phyloP scores from a whole-genome alignment of 2,329 filamentous ascomycete species.

The Arthrobotrys iridis region DNA sequence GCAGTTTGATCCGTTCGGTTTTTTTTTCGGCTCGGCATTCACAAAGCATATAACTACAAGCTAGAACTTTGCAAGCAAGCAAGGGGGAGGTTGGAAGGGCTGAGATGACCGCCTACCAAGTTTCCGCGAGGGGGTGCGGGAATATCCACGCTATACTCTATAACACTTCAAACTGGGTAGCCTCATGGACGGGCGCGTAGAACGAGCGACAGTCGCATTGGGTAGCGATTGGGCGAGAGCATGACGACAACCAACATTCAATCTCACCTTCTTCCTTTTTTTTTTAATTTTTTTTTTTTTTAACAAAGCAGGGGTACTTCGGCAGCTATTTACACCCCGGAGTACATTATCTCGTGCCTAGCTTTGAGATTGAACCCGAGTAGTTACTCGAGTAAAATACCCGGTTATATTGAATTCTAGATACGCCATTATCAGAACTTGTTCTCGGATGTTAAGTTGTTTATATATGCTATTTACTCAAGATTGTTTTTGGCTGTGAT shows the following conservation, averaged over 20 bases:
- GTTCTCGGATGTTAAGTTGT: neutral
- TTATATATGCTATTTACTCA: conserved; percentile 5
- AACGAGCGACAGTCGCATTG: neutral
- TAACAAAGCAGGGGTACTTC: too few relatives aligned
- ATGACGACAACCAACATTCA: neutral
- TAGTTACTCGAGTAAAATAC: too few relatives aligned
- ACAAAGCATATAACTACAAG: neutral
- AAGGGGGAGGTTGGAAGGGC: conserved; percentile 21
- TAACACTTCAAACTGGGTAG: neutral
- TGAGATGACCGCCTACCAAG: conserved; percentile 39
- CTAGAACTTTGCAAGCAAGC: neutral
- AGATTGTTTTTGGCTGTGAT: conserved; percentile 42
- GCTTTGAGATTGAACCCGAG: too few relatives aligned
- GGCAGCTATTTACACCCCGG: too few relatives aligned
- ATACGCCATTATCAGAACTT: neutral
- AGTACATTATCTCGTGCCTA: too few relatives aligned
- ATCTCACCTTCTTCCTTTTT: too few relatives aligned
- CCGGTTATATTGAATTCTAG: too few relatives aligned
- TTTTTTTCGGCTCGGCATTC: neutral
- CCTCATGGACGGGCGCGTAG: conserved; percentile 20
- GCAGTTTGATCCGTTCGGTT: neutral
- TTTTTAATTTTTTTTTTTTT: too few relatives aligned
- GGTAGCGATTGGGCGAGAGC: neutral
- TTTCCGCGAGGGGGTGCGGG: conserved; percentile 16
- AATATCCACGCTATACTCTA: conserved; percentile 2